phyloP scores from a whole-genome alignment of 768 basidiomycete genomes.

The Russula ochroleuca region DNA sequence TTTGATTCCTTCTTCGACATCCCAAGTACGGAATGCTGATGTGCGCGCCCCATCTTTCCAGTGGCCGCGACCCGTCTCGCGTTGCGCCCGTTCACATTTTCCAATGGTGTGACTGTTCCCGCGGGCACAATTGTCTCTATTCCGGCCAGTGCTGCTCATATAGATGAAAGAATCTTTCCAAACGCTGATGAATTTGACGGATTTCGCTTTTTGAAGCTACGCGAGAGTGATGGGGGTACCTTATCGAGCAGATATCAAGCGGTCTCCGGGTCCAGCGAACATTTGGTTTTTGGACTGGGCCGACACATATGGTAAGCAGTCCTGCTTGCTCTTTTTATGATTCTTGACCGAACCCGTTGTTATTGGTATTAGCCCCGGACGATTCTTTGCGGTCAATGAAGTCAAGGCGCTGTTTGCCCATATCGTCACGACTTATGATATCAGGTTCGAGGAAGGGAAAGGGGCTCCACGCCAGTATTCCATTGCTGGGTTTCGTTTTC shows the following conservation, averaged over 20 bases:
- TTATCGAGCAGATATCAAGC: background rate
- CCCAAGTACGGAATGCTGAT: background rate
- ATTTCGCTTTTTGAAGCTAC: constrained; percentile 39
- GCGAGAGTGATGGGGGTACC: constrained; percentile 26
- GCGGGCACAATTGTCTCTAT: constrained; percentile 38
- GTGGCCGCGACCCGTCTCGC: constrained; percentile 28
- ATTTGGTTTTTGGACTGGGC: background rate
- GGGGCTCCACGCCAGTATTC: background rate
- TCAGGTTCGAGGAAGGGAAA: background rate
- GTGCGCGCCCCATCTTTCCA: background rate
- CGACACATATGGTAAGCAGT: background rate
- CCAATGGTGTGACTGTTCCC: constrained; percentile 39
- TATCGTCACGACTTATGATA: background rate
- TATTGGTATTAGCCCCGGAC: background rate
- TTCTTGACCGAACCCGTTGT: background rate
- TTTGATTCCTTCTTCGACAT: background rate
- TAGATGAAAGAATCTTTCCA: constrained; percentile 40
- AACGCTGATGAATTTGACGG: constrained; percentile 41
- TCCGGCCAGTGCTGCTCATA: constrained; percentile 36
- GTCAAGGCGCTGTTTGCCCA: background rate
- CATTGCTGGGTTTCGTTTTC: background rate
- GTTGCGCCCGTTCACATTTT: constrained; percentile 32
- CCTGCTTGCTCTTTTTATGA: background rate
- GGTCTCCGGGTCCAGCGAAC: background rate
- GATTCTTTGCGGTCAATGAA: background rate